phyloP scores from a whole-genome alignment of 345 rosid genomes.

The Acer negundo region DNA sequence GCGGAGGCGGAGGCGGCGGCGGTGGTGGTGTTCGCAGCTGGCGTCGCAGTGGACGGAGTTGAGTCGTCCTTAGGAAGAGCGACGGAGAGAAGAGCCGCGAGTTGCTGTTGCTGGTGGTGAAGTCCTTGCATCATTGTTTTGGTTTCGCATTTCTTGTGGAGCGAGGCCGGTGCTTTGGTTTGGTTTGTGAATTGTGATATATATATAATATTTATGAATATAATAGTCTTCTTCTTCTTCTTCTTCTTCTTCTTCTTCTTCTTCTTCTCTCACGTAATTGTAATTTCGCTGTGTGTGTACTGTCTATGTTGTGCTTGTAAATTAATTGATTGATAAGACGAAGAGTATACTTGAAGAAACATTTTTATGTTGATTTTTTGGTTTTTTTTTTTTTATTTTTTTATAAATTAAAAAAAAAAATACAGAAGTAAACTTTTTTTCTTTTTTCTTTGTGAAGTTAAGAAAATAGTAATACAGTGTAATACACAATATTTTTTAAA shows the following conservation, averaged over 20 bases:
- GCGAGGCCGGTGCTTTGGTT: background rate
- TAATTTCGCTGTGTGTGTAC: background rate
- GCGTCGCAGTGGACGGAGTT: constrained; percentile 7
- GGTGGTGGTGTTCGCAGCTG: constrained; percentile 3
- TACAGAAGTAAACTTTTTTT: no score
- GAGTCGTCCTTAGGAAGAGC: constrained; percentile 68
- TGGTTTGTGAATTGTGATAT: background rate
- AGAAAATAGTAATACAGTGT: no score
- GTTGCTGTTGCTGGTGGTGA: constrained; percentile 77
- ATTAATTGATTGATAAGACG: no score
- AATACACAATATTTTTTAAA: no score
- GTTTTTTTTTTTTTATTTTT: no score
- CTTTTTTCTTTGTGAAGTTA: no score
- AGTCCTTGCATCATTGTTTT: constrained; percentile 62
- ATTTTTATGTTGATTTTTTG: background rate
- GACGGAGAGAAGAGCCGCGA: constrained; percentile 68
- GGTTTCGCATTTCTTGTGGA: constrained; percentile 37
- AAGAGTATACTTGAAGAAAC: background rate
- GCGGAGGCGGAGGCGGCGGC: constrained; percentile 23
- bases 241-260: background rate
- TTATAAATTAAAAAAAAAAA: no score
- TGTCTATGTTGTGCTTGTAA: no score
- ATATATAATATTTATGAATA: background rate
- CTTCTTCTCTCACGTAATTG: background rate
- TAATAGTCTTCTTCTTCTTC: background rate